These are phyloP conservation scores for Hyphodiscus sp. DNA, from an alignment of 2,329 filamentous ascomycete genomes.

Conservation along the genomic window DNA sequence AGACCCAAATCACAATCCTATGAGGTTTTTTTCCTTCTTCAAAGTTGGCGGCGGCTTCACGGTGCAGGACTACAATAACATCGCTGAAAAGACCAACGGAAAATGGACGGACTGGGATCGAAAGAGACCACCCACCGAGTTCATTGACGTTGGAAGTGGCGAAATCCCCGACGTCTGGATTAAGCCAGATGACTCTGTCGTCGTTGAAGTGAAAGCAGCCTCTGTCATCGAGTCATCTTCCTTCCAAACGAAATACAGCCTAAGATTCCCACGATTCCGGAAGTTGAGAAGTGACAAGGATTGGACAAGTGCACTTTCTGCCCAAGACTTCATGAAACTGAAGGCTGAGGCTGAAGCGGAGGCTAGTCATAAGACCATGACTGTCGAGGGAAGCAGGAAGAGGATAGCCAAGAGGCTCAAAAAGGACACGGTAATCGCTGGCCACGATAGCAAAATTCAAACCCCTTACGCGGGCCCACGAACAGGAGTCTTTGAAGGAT, in stretches of 20 bases:
- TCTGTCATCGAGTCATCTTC: conserved; percentile 68
- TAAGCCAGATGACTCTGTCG: conserved; percentile 76
- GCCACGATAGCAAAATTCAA: conserved; percentile 49
- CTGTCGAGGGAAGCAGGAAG: conserved; percentile 61
- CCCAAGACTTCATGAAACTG: conserved; percentile 71
- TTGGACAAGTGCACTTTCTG: conserved; percentile 74
- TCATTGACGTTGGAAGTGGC: conserved; percentile 70
- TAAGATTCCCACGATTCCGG: conserved; percentile 90
- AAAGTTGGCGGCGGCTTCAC: conserved; percentile 95
- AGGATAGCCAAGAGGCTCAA: conserved; percentile 57
- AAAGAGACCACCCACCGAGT: conserved; percentile 67
- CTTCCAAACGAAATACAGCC: conserved; percentile 69
- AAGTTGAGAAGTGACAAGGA: conserved; percentile 71
- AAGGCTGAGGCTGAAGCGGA: conserved; percentile 66
- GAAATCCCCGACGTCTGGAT: conserved; percentile 94
- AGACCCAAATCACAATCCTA: conserved; percentile 43
- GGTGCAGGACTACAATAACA: conserved; percentile 74
- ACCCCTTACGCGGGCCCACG: conserved; percentile 49
- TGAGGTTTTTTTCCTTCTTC: conserved; percentile 90
- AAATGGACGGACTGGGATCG: conserved; percentile 87
- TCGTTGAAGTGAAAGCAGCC: conserved; percentile 83
- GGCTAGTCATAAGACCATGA: conserved; percentile 67
- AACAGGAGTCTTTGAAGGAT: conserved; percentile 63
- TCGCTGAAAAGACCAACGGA: conserved; percentile 77
- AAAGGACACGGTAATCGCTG: conserved; percentile 64